Percentiles rank a stretch among this genome's conserved stretches.
Conservation (phyloP, 768 basidiomycete genomes). For the Hericium rajendrae region DNA sequence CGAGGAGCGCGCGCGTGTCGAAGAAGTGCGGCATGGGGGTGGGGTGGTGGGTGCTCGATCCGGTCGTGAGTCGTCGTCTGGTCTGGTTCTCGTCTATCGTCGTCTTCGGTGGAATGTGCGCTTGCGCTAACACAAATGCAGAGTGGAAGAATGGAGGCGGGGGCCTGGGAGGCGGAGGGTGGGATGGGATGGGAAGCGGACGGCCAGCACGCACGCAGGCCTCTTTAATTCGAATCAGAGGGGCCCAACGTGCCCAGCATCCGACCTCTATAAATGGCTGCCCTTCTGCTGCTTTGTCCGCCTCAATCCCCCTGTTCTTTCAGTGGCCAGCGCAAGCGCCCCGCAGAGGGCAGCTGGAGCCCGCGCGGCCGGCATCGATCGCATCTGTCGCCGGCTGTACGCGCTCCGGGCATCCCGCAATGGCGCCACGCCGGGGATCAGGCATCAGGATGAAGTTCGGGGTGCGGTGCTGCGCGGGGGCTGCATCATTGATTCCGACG, state of each 20-base stretch:
- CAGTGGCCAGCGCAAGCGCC: not conserved
- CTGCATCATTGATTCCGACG: not conserved
- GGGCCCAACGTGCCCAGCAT: too few relatives aligned
- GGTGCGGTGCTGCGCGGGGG: not conserved
- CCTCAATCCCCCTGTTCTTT: too few relatives aligned
- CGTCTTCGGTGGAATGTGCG: not conserved
- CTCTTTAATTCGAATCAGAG: too few relatives aligned
- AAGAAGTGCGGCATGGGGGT: not conserved
- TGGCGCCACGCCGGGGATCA: not conserved
- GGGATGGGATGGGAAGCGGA: too few relatives aligned
- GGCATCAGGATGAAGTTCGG: not conserved
- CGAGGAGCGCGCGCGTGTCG: not conserved
- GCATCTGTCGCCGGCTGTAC: not conserved
- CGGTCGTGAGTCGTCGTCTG: not conserved
- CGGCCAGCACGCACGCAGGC: too few relatives aligned
- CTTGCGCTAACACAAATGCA: not conserved
- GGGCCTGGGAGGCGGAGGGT: not conserved
- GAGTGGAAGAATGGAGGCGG: not conserved
- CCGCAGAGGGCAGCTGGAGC: not conserved
- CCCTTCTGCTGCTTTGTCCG: too few relatives aligned
- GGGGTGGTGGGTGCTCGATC: not conserved
- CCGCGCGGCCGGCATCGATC: not conserved
- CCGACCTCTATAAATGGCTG: too few relatives aligned
- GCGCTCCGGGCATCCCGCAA: not conserved
- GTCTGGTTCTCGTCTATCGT: not conserved